phyloP scores from a whole-genome alignment of 2,329 filamentous ascomycete species.

The Aureobasidium pullulans region DNA sequence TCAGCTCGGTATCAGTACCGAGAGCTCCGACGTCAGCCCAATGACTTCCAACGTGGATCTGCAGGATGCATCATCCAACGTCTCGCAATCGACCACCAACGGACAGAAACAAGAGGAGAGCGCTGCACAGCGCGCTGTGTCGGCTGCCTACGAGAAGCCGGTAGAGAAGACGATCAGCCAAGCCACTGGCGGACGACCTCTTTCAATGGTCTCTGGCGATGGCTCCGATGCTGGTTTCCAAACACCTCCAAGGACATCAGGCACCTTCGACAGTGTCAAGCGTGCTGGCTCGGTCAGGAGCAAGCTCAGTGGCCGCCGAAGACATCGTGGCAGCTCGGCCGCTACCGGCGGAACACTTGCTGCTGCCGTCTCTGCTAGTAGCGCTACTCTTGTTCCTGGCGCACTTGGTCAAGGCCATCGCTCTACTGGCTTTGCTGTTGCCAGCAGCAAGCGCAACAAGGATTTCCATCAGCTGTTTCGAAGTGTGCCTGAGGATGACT shows the following conservation, averaged over 20 bases:
- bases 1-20: constrained; percentile 67
- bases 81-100: not conserved
- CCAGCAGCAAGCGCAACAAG: constrained; percentile 89
- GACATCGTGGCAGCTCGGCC: constrained; percentile 75
- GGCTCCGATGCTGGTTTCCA: constrained; percentile 44
- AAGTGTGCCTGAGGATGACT: constrained; percentile 95
- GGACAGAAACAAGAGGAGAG: constrained; percentile 49
- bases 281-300: constrained; percentile 45
- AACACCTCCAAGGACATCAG: constrained; percentile 61
- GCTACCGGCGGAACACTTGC: constrained; percentile 56
- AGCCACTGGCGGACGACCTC: constrained; percentile 29
- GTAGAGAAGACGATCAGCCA: constrained; percentile 23
- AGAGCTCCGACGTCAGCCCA: constrained; percentile 48
- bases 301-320: constrained; percentile 45
- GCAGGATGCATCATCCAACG: not conserved
- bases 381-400: constrained; percentile 58
- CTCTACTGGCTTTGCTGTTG: constrained; percentile 89
- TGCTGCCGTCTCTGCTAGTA: constrained; percentile 64
- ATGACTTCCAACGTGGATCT: constrained; percentile 44
- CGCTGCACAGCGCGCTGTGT: constrained; percentile 52
- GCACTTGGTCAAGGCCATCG: constrained; percentile 58
- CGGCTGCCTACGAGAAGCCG: constrained; percentile 50
- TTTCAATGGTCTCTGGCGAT: constrained; percentile 34
- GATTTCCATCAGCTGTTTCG: constrained; percentile 93
- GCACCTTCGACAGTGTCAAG: constrained; percentile 53